Evolutionary conservation across 371 early-diverging fungal genomes (phyloP).

Genomic region (Blastocladiella emersonii): DNA sequence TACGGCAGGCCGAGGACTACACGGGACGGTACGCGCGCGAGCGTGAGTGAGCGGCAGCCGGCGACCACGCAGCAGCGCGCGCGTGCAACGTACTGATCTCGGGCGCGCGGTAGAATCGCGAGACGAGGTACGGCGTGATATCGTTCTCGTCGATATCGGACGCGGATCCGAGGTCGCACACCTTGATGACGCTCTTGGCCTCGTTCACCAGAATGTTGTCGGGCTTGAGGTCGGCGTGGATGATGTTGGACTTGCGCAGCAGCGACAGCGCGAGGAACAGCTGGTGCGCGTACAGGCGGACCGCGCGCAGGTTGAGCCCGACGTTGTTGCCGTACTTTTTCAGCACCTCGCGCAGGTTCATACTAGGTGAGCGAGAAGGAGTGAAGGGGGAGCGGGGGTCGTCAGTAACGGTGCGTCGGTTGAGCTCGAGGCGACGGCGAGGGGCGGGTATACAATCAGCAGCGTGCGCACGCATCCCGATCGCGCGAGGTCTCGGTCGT

Average conservation of each 20-base stretch:
- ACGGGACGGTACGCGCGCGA: too few relatives aligned
- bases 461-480: too few relatives aligned
- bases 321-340: slow-evolving; percentile 86
- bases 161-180: slow-evolving; percentile 91
- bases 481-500: too few relatives aligned
- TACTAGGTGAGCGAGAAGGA: slow-evolving; percentile 21
- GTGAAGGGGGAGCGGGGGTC: background rate
- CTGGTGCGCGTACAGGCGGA: slow-evolving; percentile 81
- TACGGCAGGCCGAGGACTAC: slow-evolving; percentile 76
- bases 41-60: background rate
- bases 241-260: slow-evolving; percentile 59
- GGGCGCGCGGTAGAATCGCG: slow-evolving; percentile 97
- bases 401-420: too few relatives aligned
- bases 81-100: slow-evolving; percentile 69
- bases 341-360: slow-evolving; percentile 83
- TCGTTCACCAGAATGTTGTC: slow-evolving; percentile 89
- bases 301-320: slow-evolving; percentile 83
- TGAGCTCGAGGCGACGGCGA: background rate
- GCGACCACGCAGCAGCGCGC: background rate
- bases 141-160: slow-evolving; percentile 72
- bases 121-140: slow-evolving; percentile 89
- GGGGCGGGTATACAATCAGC: background rate
- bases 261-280: slow-evolving; percentile 72
- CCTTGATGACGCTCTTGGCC: slow-evolving; percentile 59
- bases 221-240: slow-evolving; percentile 98